Evolutionary conservation across 768 basidiomycete species (phyloP).

Genomic region (Macrolepiota albuminosa): DNA sequence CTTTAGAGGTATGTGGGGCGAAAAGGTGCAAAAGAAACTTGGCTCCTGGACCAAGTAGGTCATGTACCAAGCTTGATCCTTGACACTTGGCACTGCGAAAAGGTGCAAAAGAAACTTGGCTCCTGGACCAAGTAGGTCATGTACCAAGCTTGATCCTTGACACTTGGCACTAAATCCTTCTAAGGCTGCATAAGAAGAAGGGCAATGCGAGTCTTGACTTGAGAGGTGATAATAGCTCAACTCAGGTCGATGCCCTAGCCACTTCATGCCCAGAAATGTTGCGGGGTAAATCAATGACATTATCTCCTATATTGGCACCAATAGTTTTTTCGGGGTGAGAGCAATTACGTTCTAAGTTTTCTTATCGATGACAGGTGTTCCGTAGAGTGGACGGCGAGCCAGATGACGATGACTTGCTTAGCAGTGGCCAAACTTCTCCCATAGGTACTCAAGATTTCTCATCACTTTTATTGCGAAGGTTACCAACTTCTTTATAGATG

Average conservation of each 20-base stretch:
- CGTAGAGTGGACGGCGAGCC: slow-evolving; percentile 18
- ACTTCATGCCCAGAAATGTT: slow-evolving; percentile 8
- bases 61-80: not conserved
- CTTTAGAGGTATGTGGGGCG: slow-evolving; percentile 38
- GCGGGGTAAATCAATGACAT: slow-evolving; percentile 11
- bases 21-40: slow-evolving; percentile 37
- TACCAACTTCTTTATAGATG: slow-evolving; percentile 8
- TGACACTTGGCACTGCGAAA: slow-evolving; percentile 17
- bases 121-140: slow-evolving; percentile 38
- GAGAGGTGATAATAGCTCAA: slow-evolving; percentile 3
- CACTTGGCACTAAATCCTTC: not conserved
- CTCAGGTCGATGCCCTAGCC: not conserved
- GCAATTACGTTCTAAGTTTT: too few species aligned
- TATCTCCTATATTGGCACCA: slow-evolving; percentile 31
- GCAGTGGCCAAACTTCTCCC: slow-evolving; percentile 76
- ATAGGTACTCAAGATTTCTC: slow-evolving; percentile 35
- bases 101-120: slow-evolving; percentile 38
- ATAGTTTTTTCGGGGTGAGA: slow-evolving; percentile 25
- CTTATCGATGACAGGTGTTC: not conserved
- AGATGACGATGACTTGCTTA: slow-evolving; percentile 63
- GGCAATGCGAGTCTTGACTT: slow-evolving; percentile 16
- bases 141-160: not conserved
- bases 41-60: slow-evolving; percentile 41
- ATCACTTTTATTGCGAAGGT: too few species aligned
- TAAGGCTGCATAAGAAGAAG: slow-evolving; percentile 22